These are phyloP conservation scores for Chondrus crispus DNA, from an alignment of 23 red algal genomes.

Conservation along the genomic window DNA sequence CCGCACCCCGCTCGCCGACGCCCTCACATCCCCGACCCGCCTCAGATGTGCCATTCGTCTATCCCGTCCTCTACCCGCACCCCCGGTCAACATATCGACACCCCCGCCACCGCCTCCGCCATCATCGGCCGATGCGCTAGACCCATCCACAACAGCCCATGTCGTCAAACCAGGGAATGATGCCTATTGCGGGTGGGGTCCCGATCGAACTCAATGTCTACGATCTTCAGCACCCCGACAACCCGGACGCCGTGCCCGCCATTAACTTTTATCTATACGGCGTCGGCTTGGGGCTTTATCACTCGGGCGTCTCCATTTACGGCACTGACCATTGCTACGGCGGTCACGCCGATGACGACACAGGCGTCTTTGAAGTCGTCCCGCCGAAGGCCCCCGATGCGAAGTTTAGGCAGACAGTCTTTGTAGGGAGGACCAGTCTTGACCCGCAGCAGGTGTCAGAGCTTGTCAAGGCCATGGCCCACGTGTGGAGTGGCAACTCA, in stretches of 20 bases:
- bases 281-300: conserved; percentile 68
- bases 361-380: conserved; percentile 58
- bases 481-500: conserved; percentile 37
- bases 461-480: conserved; percentile 49
- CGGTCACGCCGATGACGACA: conserved; percentile 38
- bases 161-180: too few species aligned
- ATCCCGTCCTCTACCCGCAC: too few species aligned
- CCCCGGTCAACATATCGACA: too few species aligned
- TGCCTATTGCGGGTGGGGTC: too few species aligned
- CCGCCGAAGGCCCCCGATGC: conserved; percentile 69
- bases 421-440: conserved; percentile 35
- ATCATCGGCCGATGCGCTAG: too few species aligned
- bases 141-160: too few species aligned
- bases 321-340: conserved; percentile 73
- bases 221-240: conserved; percentile 57
- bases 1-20: too few species aligned
- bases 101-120: too few species aligned
- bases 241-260: conserved; percentile 41
- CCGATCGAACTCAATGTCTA: conserved; percentile 79
- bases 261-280: conserved; percentile 49
- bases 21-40: too few species aligned
- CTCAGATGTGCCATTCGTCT: too few species aligned
- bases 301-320: conserved; percentile 66
- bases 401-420: conserved; percentile 53
- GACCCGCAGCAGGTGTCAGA: conserved; percentile 13